These are phyloP conservation scores for Rachicladosporium sp. DNA, from an alignment of 2,329 filamentous ascomycete species.

Conservation along the genomic window DNA sequence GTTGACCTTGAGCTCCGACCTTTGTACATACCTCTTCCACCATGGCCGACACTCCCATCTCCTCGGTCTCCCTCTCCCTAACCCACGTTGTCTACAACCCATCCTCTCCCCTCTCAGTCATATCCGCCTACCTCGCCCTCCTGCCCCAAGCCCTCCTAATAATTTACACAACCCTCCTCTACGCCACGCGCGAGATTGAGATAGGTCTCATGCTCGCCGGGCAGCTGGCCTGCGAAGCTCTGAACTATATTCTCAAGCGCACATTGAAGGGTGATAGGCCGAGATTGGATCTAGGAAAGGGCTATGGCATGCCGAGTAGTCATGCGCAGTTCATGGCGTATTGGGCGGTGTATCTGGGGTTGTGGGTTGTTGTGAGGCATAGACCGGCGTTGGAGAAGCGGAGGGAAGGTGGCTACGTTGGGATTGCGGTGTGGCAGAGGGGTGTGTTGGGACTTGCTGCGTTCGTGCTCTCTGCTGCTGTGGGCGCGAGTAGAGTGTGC, in stretches of 20 bases:
- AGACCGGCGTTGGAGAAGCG: conserved; percentile 30
- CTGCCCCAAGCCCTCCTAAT: conserved; percentile 85
- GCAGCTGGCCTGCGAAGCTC: conserved; percentile 78
- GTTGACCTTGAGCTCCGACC: too few species aligned
- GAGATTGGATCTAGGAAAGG: conserved; percentile 68
- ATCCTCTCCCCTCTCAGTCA: conserved; percentile 66
- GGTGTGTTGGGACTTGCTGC: conserved; percentile 35
- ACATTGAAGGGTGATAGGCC: conserved; percentile 87
- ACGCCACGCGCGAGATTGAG: conserved; percentile 83
- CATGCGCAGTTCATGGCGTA: conserved; percentile 92
- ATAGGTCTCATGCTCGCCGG: conserved; percentile 81
- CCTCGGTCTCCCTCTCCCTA: conserved; percentile 62
- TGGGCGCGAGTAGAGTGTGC: conserved; percentile 77
- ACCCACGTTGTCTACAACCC: conserved; percentile 98
- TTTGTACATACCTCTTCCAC: conserved; percentile 4
- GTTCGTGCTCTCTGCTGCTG: conserved; percentile 30
- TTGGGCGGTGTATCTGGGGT: conserved; percentile 70
- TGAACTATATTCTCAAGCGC: conserved; percentile 84
- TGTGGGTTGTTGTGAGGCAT: conserved; percentile 79
- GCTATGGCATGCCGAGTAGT: conserved; percentile 94
- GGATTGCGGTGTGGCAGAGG: conserved; percentile 52
- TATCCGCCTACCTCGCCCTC: conserved; percentile 88
- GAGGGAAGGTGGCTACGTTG: conserved; percentile 21
- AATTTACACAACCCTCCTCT: conserved; percentile 79
- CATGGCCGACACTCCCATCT: conserved; percentile 50